Conservation (phyloP, 2,329 filamentous ascomycete genomes). For the Huntiella bhutanensis region DNA sequence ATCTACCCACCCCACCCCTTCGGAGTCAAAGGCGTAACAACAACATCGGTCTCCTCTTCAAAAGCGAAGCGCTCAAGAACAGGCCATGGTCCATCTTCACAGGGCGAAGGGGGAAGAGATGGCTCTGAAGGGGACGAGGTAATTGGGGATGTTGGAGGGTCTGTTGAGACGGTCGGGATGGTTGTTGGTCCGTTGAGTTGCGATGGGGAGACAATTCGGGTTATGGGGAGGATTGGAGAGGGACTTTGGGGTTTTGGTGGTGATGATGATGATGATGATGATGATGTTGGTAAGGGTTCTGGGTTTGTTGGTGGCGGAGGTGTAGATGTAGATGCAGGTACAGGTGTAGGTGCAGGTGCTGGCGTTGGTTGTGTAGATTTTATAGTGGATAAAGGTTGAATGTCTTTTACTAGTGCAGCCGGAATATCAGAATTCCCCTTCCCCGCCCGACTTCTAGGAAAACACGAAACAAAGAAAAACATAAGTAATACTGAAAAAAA, state of each 20-base stretch:
- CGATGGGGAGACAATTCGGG: too few relatives aligned
- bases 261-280: conserved; percentile 55
- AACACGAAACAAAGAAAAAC: neutral
- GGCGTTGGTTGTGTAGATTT: neutral
- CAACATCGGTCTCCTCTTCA: conserved; percentile 23
- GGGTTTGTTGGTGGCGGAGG: neutral
- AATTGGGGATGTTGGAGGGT: too few relatives aligned
- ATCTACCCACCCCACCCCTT: conserved; percentile 57
- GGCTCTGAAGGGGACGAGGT: too few relatives aligned
- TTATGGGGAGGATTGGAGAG: too few relatives aligned
- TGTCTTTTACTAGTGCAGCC: too few relatives aligned
- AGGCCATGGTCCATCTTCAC: too few relatives aligned
- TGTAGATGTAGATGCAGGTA: conserved; percentile 1
- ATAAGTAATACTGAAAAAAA: too few relatives aligned
- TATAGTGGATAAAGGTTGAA: too few relatives aligned
- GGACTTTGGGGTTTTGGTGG: conserved; percentile 15
- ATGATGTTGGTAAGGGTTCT: conserved; percentile 37
- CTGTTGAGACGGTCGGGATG: too few relatives aligned
- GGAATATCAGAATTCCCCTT: neutral
- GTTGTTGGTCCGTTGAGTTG: too few relatives aligned
- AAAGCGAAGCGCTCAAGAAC: too few relatives aligned
- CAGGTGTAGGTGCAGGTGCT: conserved; percentile 3
- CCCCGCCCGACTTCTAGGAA: neutral
- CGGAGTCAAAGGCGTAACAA: conserved; percentile 50
- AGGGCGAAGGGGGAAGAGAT: too few relatives aligned